Percentiles rank a stretch among this genome's conserved stretches.
Evolutionary conservation across 306 rosid genomes (phyloP).

Genomic region (Nissolia schottii): DNA sequence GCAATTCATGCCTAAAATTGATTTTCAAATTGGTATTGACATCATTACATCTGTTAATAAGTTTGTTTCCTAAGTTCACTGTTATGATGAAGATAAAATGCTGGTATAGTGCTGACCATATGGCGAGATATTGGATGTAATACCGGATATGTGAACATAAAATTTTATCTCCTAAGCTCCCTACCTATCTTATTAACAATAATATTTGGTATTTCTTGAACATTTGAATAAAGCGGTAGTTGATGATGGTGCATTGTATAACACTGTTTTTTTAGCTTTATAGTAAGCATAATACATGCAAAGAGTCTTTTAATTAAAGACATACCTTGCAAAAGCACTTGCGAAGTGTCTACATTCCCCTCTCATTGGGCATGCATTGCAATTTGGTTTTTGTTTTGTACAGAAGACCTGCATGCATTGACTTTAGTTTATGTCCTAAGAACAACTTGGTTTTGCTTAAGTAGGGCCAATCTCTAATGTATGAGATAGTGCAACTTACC

Average conservation of each 20-base stretch:
- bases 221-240: not conserved
- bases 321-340: slow-evolving; percentile 92
- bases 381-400: slow-evolving; percentile 84
- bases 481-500: slow-evolving; percentile 38
- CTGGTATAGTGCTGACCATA: not conserved
- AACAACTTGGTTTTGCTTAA: slow-evolving; percentile 27
- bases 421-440: slow-evolving; percentile 17
- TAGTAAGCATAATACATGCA: not conserved
- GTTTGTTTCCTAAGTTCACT: slow-evolving; percentile 7
- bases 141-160: not conserved
- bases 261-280: not conserved
- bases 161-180: not conserved
- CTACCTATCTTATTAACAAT: not conserved
- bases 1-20: not conserved
- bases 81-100: not conserved
- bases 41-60: slow-evolving; percentile 12
- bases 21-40: slow-evolving; percentile 18
- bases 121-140: not conserved
- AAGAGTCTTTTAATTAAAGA: not conserved
- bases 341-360: slow-evolving; percentile 96
- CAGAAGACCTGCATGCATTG: slow-evolving; percentile 73
- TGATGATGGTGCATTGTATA: not conserved
- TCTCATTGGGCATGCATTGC: slow-evolving; percentile 94
- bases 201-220: not conserved
- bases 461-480: not conserved